phyloP scores from a whole-genome alignment of 192 early-diverging fungal genomes.

The Thoreauomyces humboldtii region DNA sequence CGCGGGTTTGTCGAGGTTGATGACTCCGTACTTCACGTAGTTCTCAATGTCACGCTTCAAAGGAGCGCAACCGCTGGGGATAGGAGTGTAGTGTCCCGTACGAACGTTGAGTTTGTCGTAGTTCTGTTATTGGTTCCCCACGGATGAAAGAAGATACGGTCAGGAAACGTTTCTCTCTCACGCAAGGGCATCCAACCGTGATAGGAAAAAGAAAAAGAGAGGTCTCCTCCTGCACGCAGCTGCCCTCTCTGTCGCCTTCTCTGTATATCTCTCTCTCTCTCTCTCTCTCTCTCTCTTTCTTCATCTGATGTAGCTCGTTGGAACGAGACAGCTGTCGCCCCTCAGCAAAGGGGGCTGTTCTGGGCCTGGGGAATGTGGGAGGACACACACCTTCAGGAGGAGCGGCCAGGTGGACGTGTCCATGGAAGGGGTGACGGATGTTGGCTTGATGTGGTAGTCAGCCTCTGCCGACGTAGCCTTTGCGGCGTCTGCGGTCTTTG shows the following conservation, averaged over 20 bases:
- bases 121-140: constrained; percentile 67
- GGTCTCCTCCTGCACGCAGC: neutral
- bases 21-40: constrained; percentile 95
- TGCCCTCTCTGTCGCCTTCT: neutral
- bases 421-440: constrained; percentile 68
- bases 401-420: constrained; percentile 96
- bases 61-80: constrained; percentile 90
- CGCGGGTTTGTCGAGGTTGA: constrained; percentile 99
- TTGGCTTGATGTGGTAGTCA: constrained; percentile 78
- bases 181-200: neutral
- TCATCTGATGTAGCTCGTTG: too few relatives aligned
- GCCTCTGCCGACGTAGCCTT: constrained; percentile 4
- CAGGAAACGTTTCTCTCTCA: neutral
- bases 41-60: constrained; percentile 87
- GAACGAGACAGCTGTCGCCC: too few relatives aligned
- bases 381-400: constrained; percentile 71
- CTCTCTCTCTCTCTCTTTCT: too few relatives aligned
- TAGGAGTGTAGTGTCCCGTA: constrained; percentile 97
- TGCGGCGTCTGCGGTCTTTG: constrained; percentile 1
- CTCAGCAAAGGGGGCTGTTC: too few relatives aligned
- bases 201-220: too few relatives aligned
- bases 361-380: too few relatives aligned
- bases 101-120: constrained; percentile 97
- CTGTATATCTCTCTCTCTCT: too few relatives aligned
- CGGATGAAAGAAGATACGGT: constrained; percentile 2